phyloP scores from a whole-genome alignment of 805 yeast genomes.

The Zygoascus bituminiphila region DNA sequence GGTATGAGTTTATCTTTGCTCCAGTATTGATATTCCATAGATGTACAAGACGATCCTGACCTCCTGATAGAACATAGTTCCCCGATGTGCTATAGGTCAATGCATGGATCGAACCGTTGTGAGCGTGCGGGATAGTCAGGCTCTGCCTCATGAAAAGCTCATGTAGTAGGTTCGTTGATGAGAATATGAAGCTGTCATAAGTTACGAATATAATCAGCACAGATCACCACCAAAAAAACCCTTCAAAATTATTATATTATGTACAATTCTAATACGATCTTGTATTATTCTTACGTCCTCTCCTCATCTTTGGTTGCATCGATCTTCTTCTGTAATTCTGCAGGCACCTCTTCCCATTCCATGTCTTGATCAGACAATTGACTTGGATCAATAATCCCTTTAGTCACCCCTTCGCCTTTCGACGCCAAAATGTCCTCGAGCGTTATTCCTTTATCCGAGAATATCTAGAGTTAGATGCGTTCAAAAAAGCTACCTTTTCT shows the following conservation, averaged over 20 bases:
- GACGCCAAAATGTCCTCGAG: conserved; percentile 68
- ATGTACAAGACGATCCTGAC: conserved; percentile 22
- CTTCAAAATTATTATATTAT: neutral
- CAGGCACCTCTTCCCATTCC: conserved; percentile 25
- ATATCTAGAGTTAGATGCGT: conserved; percentile 35
- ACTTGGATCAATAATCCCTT: conserved; percentile 16
- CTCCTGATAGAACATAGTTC: conserved; percentile 24
- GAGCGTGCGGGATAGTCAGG: conserved; percentile 8
- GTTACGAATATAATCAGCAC: too few species aligned
- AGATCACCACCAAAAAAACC: too few species aligned
- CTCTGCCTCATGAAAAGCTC: neutral
- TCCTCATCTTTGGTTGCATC: neutral
- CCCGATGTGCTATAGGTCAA: conserved; percentile 22
- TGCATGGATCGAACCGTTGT: conserved; percentile 23
- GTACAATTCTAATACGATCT: neutral
- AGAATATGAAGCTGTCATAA: neutral
- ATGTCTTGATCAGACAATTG: conserved; percentile 16
- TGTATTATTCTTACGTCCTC: neutral
- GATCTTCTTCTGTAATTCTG: conserved; percentile 6
- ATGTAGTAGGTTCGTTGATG: neutral
- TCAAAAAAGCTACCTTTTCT: too few species aligned
- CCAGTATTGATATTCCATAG: conserved; percentile 24
- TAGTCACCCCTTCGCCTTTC: conserved; percentile 67
- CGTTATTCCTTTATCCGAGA: conserved; percentile 69
- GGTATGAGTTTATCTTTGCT: conserved; percentile 16